phyloP scores from a whole-genome alignment of 139 green algal genomes.

The Marvania coccoides region DNA sequence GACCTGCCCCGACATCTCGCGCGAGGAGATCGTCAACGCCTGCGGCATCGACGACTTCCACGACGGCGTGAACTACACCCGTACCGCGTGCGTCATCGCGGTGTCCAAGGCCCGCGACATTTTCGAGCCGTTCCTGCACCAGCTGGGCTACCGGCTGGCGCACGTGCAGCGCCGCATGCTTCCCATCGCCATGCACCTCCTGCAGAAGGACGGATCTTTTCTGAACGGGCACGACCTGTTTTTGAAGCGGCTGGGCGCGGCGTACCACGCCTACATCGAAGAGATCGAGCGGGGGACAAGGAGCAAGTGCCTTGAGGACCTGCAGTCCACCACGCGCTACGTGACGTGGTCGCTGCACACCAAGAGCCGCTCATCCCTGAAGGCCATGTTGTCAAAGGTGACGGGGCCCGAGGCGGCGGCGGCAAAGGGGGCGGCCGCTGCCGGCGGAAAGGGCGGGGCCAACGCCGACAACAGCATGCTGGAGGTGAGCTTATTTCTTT shows the following conservation, averaged over 20 bases:
- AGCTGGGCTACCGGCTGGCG: conserved; percentile 82
- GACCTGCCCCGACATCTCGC: conserved; percentile 61
- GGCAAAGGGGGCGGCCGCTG: neutral
- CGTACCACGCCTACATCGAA: conserved; percentile 82
- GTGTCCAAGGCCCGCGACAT: conserved; percentile 71
- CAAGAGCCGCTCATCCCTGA: conserved; percentile 55
- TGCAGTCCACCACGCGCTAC: conserved; percentile 79
- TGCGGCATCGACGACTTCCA: conserved; percentile 94
- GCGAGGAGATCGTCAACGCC: conserved; percentile 93
- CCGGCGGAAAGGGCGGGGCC: neutral
- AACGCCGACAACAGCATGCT: conserved; percentile 21
- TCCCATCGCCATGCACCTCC: conserved; percentile 81
- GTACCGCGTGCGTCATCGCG: conserved; percentile 90
- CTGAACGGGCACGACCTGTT: conserved; percentile 81
- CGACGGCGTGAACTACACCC: conserved; percentile 93
- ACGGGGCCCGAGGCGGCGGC: neutral
- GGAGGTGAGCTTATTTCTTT: too few species aligned
- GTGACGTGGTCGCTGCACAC: conserved; percentile 92
- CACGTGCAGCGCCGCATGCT: conserved; percentile 85
- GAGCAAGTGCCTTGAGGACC: conserved; percentile 84
- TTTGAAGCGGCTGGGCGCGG: conserved; percentile 65
- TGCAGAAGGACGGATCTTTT: conserved; percentile 67
- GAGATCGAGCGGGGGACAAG: conserved; percentile 42
- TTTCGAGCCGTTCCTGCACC: conserved; percentile 89
- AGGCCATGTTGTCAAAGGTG: conserved; percentile 60